Evolutionary conservation across 2,329 filamentous ascomycete genomes (phyloP), one percentile per base, ranked within the genome.

Genomic region (Stemphylium vesicarium): DNA sequence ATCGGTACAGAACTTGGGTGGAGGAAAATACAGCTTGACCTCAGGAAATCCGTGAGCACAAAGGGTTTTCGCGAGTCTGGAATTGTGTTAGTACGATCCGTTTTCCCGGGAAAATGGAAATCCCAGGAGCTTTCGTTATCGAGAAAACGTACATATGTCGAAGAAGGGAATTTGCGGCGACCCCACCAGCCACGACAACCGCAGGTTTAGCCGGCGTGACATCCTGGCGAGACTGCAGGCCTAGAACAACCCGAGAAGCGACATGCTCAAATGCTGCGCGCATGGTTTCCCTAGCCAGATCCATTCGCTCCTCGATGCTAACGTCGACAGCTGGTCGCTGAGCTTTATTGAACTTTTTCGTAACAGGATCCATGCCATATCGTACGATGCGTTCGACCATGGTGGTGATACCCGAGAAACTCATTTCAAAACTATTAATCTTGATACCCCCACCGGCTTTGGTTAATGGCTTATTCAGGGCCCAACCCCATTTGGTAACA

Each of bases 251-350:
- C 9, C 94, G 84, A 60, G 86, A 89, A 1, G 86, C 88, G 22
- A 98, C 80, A 77, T 98, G 94, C 74, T 96, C 92, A 72, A 98
- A 99, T 13, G 88, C 86, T 2, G 92, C 81, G 32, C 87, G 84
- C 88, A 97, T 93, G 1, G 86, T 82, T 60, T 90, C 88, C 36
- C 83, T 81, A 1, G 90, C 94, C 38, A 99, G 80, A 2, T 81
- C 79, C 24, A 83, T 82, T 4, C 92, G 84, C 71, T 96, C 89
- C 2, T 81, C 77, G 2, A 84, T 61, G 10, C 75, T 72, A 70
- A 90, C 78, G 1, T 74, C 57, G 58, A 70, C 60, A 11, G 72
- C 53, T n/a, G 56, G 50, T n/a, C 77, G 69, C 46, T 66, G 58
- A 12, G 56, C 57, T 39, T 72, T 70, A 46, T 65, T 71, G 8